Conservation (phyloP, 805 yeast genomes). For the Candida multigemmis region DNA sequence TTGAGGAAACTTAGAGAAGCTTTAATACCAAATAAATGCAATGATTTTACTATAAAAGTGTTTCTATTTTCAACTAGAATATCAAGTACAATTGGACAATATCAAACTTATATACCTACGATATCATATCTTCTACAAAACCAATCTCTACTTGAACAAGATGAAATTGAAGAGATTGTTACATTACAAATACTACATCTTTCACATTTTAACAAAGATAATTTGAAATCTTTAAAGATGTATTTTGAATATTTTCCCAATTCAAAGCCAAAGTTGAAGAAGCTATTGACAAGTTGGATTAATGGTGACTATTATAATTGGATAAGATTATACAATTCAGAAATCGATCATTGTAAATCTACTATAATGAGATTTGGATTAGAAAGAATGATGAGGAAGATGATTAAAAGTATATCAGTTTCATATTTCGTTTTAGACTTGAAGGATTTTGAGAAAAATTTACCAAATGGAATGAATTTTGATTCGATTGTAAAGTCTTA, state of each 20-base stretch:
- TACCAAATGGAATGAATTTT: constrained; percentile 17
- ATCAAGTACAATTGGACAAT: constrained; percentile 36
- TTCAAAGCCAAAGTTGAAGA: constrained; percentile 6
- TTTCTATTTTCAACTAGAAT: constrained; percentile 39
- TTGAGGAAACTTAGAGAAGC: constrained; percentile 51
- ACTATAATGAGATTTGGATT: constrained; percentile 37
- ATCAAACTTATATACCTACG: constrained; percentile 47
- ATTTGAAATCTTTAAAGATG: constrained; percentile 19
- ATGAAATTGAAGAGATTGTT: constrained; percentile 32
- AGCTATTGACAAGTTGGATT: constrained; percentile 17
- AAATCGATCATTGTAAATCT: constrained; percentile 19
- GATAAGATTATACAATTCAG: constrained; percentile 20
- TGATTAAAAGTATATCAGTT: constrained; percentile 17
- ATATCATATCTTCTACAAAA: constrained; percentile 31
- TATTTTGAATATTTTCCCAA: constrained; percentile 16
- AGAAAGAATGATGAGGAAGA: constrained; percentile 16
- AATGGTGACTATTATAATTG: constrained; percentile 19
- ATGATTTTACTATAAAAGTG: constrained; percentile 35
- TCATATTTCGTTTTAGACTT: constrained; percentile 29
- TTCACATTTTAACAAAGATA: constrained; percentile 28
- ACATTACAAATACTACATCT: constrained; percentile 37
- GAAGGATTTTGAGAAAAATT: constrained; percentile 12
- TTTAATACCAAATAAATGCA: constrained; percentile 27
- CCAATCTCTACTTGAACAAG: constrained; percentile 9
- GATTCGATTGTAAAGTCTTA: constrained; percentile 10